phyloP scores from a whole-genome alignment of 2,329 filamentous ascomycete species.

The Exophiala dermatitidis region DNA sequence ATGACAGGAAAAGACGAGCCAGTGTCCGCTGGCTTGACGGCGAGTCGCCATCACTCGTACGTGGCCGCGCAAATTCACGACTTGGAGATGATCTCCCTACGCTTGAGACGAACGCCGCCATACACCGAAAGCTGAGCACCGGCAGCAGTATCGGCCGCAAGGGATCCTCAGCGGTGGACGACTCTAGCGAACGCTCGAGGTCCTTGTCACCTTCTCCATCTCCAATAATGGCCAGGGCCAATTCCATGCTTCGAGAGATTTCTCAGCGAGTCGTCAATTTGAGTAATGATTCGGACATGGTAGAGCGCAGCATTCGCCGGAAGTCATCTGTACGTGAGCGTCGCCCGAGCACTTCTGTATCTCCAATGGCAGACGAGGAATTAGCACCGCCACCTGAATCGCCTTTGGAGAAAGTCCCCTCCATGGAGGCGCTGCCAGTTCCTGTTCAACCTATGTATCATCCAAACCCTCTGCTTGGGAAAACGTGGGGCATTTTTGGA shows the following conservation, averaged over 20 bases:
- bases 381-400: constrained; percentile 21
- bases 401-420: constrained; percentile 34
- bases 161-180: constrained; percentile 24
- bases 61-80: constrained; percentile 37
- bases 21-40: constrained; percentile 48
- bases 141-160: constrained; percentile 45
- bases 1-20: constrained; percentile 45
- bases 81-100: constrained; percentile 55
- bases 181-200: constrained; percentile 44
- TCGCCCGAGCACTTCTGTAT: constrained; percentile 15
- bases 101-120: constrained; percentile 52
- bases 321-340: constrained; percentile 39
- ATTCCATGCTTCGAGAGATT: constrained; percentile 75
- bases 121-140: constrained; percentile 50
- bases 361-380: constrained; percentile 16
- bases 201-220: constrained; percentile 59
- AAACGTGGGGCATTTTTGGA: constrained; percentile 75
- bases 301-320: constrained; percentile 63
- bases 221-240: constrained; percentile 57
- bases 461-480: constrained; percentile 74
- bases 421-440: constrained; percentile 21
- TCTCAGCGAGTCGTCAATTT: constrained; percentile 97
- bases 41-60: constrained; percentile 13
- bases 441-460: constrained; percentile 14
- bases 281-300: constrained; percentile 79